Conservation (phyloP, 2,329 filamentous ascomycete species). For the Sporothrix mexicana region DNA sequence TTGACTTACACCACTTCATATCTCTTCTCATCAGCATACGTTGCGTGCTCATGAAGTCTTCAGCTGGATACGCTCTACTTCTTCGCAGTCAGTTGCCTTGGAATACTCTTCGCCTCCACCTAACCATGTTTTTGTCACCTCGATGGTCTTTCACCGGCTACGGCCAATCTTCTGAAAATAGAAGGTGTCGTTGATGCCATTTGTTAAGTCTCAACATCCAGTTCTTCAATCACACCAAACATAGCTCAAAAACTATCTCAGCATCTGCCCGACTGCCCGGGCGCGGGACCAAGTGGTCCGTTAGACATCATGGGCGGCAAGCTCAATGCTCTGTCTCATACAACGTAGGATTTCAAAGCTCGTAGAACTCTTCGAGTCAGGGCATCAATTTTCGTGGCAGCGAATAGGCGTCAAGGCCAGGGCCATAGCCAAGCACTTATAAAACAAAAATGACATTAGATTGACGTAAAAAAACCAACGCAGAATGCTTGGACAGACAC, state of each 20-base stretch:
- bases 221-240: too few species aligned
- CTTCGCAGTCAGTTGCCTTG: background rate
- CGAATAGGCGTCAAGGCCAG: background rate
- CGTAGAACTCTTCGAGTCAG: background rate
- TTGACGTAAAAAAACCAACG: background rate
- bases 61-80: background rate
- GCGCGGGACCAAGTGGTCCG: background rate
- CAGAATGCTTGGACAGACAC: background rate
- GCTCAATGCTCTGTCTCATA: background rate
- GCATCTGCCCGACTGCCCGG: background rate
- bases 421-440: background rate
- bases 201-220: background rate
- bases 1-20: too few species aligned
- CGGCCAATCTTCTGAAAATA: background rate
- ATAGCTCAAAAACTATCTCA: background rate
- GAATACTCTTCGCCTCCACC: background rate
- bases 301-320: background rate
- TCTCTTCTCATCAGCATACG: background rate
- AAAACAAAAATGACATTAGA: background rate
- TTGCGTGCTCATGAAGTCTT: background rate
- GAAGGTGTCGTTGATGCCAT: background rate
- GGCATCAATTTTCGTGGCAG: too few species aligned
- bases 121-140: background rate
- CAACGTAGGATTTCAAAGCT: background rate
- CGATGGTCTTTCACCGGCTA: background rate